Evolutionary conservation across 306 rosid species (phyloP), one percentile per base, ranked within the genome.

Genomic region (Dryas octopetala): DNA sequence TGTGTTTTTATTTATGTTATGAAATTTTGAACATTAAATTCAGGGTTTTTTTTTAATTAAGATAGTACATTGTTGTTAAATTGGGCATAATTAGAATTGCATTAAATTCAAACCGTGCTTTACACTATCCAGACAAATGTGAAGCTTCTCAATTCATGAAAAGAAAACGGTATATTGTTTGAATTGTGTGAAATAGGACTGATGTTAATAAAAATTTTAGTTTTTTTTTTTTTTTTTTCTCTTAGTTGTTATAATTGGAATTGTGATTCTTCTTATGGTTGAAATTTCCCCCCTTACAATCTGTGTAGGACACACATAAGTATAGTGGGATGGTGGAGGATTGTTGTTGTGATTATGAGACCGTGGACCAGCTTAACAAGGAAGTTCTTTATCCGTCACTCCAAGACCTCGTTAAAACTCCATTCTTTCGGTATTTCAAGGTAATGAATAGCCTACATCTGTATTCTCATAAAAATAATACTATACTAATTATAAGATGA

Each of bases 361-460:
- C 89, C 3, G 89, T 80, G 61, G 84, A 85, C 78, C 84, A 54
- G 66, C 74, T 85, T 44, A 85, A 85, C 76, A 71, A 73, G 78
- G 86, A 82, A 47, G 86, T 82, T 57, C 71, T 85, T 12, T 46
- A 85, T 67, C 89, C 86, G 5, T 80, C 78, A 23, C 89, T 85
- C 17, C 89, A 85, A 70, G 89, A 85, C 52, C 85, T 85, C 32
- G 89, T 85, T 57, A 77, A 74, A 55, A 85, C 85, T 57, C 85
- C 89, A 5, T 85, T 85, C 76, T 85, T 85, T 40, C 89, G 89
- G 51, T 85, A 85, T 41, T 85, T 85, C 74, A 85, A 85, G 89
- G 89, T 85, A 46, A 6, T 44, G 60, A n/a, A 26, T 75, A 9
- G 26, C 69, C 23, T 52, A 4, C 7, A 32, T 58, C 49, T 67